Evolutionary conservation across 2,329 filamentous ascomycete genomes (phyloP), one percentile per base, ranked within the genome.

Genomic region (Cladosporium sphaerospermum): DNA sequence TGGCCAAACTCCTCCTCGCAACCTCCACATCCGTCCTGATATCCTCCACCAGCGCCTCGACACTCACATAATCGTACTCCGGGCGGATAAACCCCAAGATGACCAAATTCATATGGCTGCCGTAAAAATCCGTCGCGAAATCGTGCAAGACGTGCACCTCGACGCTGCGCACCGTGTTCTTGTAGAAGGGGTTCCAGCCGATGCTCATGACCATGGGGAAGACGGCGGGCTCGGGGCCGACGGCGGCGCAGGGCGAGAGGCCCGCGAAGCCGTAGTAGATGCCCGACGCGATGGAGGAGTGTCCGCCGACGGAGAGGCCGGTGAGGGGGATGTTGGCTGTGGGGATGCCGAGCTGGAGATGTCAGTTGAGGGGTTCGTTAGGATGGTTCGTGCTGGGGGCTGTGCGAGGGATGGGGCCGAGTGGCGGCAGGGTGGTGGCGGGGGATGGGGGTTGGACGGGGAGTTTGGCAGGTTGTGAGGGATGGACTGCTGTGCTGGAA

Each of bases 161-260:
- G 66, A 93, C 90, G 57, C 82, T 89, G 57, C 89, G 84, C 44
- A 88, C 83, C 4, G 80, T 84, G 77, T 99, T 97, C 69, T 91
- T 90, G 79, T 96, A 99, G 73, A 91, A 97, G 0, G 93, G 93
- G 72, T 97, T 99, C 80, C 91, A 97, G 42, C 93, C 93, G 60
- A 96, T 92, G 56, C 84, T 89, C 85, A 96, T 88, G 60, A 95
- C 90, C 80, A 95, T 93, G 1, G 89, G 89, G 70, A 85, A 89
- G 53, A 93, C 75, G 14, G 62, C 62, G 40, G 60, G 61, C 40
- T 40, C 36, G 45, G 64, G 56, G 19, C 55, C 47, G 9, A 60
- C 62, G 44, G 66, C 63, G 19, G 59, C 45, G 31, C 61, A 63
- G 14, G 63, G 54, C 3, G 65, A 64, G 32, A 97, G 80, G 0